Evolutionary conservation across 352 stramenopile genomes (phyloP), one percentile per base, ranked within the genome.

Genomic region (Phytophthora megakarya): DNA sequence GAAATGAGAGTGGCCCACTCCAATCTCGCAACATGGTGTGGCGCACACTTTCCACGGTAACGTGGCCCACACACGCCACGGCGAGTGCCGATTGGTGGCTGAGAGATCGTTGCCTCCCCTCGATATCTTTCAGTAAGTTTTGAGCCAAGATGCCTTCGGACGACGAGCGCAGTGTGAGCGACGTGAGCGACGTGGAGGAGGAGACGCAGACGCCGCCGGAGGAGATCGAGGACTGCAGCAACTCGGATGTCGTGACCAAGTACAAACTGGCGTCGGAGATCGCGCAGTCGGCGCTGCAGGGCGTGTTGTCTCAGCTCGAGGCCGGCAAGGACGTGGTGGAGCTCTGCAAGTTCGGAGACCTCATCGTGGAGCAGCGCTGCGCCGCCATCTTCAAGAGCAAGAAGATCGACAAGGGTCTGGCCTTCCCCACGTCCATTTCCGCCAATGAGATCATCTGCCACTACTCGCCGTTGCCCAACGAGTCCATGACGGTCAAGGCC

Each of bases 401-500:
- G 78, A 90, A 97, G 61, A 84, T 99, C 6, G 95, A 99, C 73
- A 99, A 99, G 77, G 98, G 98, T 45, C 88, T 99, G 57, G 97
- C 98, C 11, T 99, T 99, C 81, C 98, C 98, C 9, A 99, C 98
- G 44, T 99, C 93, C 67, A 84, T 99, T 25, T 99, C 94, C 54
- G 93, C 99, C 18, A 99, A 99, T 80, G 97, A 99, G 72, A 83
- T 98, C 52, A 90, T 99, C 42, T 99, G 97, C 83, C 98, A 99
- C 84, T 97, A 93, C 80, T 99, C 95, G 47, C 98, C 98, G 2
- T 84, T 99, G 32, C 57, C 81, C n/a, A 92, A 70, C 46, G 91
- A 98, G 52, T 97, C 86, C 22, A 45, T 89, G 38, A 64, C 38
- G 30, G 63, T 96, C 23, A 78, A 93, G 76, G 88, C 84, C 15